Conservation (phyloP, 768 basidiomycete species). For the Asterophora lycoperdoides region DNA sequence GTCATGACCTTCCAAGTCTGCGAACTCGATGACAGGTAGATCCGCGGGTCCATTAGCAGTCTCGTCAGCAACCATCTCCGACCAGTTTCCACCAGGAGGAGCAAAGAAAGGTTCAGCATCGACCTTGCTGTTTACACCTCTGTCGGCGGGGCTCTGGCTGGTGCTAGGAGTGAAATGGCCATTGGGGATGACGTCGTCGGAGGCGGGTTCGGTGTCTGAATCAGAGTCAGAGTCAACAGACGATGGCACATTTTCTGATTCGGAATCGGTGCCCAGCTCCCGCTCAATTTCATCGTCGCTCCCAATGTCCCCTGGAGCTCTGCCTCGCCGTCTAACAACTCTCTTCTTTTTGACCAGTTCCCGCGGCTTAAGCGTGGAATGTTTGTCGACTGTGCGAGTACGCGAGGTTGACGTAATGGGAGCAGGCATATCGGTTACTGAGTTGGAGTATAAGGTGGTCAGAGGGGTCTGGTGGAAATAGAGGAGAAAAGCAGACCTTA, state of each 20-base stretch:
- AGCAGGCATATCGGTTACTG: slow-evolving; percentile 44
- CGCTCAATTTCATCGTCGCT: slow-evolving; percentile 80
- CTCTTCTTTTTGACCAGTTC: slow-evolving; percentile 38
- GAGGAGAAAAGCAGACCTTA: slow-evolving; percentile 25
- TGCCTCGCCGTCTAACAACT: slow-evolving; percentile 57
- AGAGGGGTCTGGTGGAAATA: slow-evolving; percentile 8
- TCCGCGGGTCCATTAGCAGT: slow-evolving; percentile 56
- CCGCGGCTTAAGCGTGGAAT: slow-evolving; percentile 30
- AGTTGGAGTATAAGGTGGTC: slow-evolving; percentile 16
- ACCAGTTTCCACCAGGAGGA: slow-evolving; percentile 57
- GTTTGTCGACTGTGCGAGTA: slow-evolving; percentile 28
- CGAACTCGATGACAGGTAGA: slow-evolving; percentile 79
- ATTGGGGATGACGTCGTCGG: slow-evolving; percentile 55
- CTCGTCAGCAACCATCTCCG: slow-evolving; percentile 82
- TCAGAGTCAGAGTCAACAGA: slow-evolving; percentile 58
- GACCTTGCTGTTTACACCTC: slow-evolving; percentile 31
- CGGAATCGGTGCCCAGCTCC: slow-evolving; percentile 68
- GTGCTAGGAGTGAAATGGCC: slow-evolving; percentile 62
- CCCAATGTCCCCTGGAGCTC: slow-evolving; percentile 52
- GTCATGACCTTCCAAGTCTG: slow-evolving; percentile 49
- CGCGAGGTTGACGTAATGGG: slow-evolving; percentile 32
- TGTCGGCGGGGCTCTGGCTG: slow-evolving; percentile 54
- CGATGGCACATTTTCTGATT: slow-evolving; percentile 59
- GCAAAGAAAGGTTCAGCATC: slow-evolving; percentile 49
- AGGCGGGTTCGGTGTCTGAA: slow-evolving; percentile 67